These are phyloP conservation scores for Ceratobasidium sp. DNA, from an alignment of 1,284 basidiomycete species.

Conservation along the genomic window DNA sequence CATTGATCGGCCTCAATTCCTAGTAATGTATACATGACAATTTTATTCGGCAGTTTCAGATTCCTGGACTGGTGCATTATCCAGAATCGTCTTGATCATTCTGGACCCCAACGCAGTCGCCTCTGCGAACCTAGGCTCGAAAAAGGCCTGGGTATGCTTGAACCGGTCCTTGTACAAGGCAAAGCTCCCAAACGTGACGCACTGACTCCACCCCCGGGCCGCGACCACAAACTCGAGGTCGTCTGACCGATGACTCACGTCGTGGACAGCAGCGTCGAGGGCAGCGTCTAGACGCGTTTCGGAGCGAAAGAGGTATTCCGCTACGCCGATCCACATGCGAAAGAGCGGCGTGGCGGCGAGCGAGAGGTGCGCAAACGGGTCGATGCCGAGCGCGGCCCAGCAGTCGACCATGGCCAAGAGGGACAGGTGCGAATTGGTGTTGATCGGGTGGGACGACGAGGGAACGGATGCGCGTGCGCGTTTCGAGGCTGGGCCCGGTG, in stretches of 20 bases:
- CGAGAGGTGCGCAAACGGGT: slow-evolving; percentile 91
- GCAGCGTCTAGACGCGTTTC: slow-evolving; percentile 72
- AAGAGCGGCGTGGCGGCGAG: slow-evolving; percentile 97
- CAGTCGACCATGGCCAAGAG: slow-evolving; percentile 99
- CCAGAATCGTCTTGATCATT: slow-evolving; percentile 88
- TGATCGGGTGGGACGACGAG: slow-evolving; percentile 44
- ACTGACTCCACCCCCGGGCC: slow-evolving; percentile 96
- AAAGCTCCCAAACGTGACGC: slow-evolving; percentile 92
- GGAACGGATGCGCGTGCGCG: slow-evolving; percentile 37
- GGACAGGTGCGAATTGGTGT: slow-evolving; percentile 90
- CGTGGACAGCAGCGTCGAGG: slow-evolving; percentile 79
- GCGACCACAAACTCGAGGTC: slow-evolving; percentile 96
- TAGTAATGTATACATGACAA: background rate
- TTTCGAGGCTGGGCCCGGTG: background rate
- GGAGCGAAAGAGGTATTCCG: slow-evolving; percentile 91
- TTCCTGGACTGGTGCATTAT: slow-evolving; percentile 20
- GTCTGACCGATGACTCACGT: slow-evolving; percentile 85
- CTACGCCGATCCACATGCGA: slow-evolving; percentile 96
- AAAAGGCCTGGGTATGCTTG: slow-evolving; percentile 83
- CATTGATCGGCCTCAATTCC: background rate
- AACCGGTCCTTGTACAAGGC: slow-evolving; percentile 88
- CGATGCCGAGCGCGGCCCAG: slow-evolving; percentile 89
- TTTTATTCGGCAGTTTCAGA: background rate
- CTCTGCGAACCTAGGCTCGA: slow-evolving; percentile 88
- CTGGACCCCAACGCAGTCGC: slow-evolving; percentile 82